A percentile compares a stretch with the other conserved stretches of the same genome.
Evolutionary conservation across 139 green algal species (phyloP).

Genomic region (Chlorella vulgaris): DNA sequence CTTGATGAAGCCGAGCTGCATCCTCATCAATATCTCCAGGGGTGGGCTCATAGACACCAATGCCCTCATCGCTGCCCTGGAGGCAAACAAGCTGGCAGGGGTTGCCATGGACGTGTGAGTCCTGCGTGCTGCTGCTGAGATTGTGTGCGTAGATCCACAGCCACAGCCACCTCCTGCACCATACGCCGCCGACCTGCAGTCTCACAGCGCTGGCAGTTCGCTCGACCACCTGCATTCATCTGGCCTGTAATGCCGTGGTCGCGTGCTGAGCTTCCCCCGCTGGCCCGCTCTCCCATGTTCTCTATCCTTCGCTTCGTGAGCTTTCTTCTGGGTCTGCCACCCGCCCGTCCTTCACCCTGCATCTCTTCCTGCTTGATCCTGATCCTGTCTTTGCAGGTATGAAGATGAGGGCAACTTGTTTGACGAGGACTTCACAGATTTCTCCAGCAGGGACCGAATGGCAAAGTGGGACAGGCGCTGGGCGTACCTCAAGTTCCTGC

Average conservation of each 20-base stretch:
- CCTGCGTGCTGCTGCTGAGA: no score
- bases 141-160: no score
- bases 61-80: slow-evolving; percentile 65
- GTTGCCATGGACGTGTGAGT: slow-evolving; percentile 41
- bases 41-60: slow-evolving; percentile 79
- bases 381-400: slow-evolving; percentile 41
- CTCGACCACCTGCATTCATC: no score
- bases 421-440: slow-evolving; percentile 36
- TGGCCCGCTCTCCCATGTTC: no score
- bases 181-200: no score
- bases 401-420: slow-evolving; percentile 56
- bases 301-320: no score
- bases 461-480: background rate
- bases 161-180: no score
- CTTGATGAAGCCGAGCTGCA: slow-evolving; percentile 64
- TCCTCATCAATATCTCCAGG: slow-evolving; percentile 79
- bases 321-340: no score
- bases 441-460: slow-evolving; percentile 7
- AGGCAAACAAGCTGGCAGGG: slow-evolving; percentile 58
- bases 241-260: no score
- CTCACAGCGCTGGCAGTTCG: no score
- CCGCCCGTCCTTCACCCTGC: background rate
- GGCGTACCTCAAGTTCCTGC: background rate
- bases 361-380: background rate
- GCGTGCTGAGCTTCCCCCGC: no score